Conservation (phyloP, 257 asterid species). For the Cordia subcordata region DNA sequence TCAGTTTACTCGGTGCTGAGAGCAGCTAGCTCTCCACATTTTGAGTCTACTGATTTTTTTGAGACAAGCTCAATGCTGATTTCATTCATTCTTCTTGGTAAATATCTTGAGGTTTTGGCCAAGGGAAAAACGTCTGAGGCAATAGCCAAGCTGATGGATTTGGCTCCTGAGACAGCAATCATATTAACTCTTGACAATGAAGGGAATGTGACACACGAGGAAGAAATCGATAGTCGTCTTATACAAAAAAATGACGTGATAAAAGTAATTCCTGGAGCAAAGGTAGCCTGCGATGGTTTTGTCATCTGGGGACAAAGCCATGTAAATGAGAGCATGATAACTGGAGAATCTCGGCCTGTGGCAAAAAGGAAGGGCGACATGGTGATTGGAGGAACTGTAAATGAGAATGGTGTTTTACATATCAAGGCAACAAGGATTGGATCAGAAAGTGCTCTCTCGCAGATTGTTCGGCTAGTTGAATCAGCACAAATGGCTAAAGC, state of each 20-base stretch:
- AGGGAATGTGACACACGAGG: slow-evolving; percentile 47
- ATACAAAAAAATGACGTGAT: slow-evolving; percentile 59
- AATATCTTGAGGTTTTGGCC: slow-evolving; percentile 38
- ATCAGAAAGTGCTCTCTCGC: slow-evolving; percentile 69
- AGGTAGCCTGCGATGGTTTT: slow-evolving; percentile 70
- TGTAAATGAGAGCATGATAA: slow-evolving; percentile 44
- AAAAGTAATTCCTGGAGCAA: slow-evolving; percentile 66
- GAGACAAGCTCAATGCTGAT: slow-evolving; percentile 48
- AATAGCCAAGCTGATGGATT: slow-evolving; percentile 59
- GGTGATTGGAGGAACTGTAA: slow-evolving; percentile 75
- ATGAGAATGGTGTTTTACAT: slow-evolving; percentile 57
- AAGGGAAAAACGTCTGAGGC: slow-evolving; percentile 44
- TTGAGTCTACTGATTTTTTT: slow-evolving; percentile 38
- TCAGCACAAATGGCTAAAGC: slow-evolving; percentile 67
- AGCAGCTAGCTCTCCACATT: slow-evolving; percentile 34
- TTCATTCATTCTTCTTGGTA: slow-evolving; percentile 41
- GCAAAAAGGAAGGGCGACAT: slow-evolving; percentile 52
- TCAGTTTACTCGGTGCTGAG: slow-evolving; percentile 39
- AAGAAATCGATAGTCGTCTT: slow-evolving; percentile 58
- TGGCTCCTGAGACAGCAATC: slow-evolving; percentile 47
- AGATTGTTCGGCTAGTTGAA: slow-evolving; percentile 50
- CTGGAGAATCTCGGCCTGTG: slow-evolving; percentile 65
- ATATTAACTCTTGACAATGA: slow-evolving; percentile 26
- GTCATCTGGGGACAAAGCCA: slow-evolving; percentile 53
- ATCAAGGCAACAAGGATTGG: slow-evolving; percentile 60